Conservation (phyloP, 805 yeast species). For the Saccharomycopsis selenospora region DNA sequence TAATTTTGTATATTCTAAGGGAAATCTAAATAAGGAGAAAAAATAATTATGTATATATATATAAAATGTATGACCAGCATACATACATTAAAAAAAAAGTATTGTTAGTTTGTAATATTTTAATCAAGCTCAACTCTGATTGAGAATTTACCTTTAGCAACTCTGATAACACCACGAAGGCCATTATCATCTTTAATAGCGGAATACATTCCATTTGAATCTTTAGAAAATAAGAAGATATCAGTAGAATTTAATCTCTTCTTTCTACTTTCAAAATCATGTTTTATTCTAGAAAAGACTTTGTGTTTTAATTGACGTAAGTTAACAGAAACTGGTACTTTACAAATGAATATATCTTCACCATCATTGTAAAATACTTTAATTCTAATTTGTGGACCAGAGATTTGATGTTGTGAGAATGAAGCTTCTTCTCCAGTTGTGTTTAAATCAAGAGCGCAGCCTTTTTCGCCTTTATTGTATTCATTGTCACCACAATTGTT, state of each 20-base stretch:
- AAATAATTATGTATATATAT: no score
- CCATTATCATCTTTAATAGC: constrained; percentile 18
- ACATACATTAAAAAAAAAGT: no score
- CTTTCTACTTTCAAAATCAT: constrained; percentile 13
- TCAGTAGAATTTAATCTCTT: constrained; percentile 7
- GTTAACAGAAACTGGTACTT: constrained; percentile 14
- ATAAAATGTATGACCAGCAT: constrained; percentile 3
- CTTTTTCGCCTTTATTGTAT: neutral
- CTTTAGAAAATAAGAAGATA: constrained; percentile 15
- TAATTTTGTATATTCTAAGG: no score
- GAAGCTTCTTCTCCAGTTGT: neutral
- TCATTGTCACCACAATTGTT: constrained; percentile 1
- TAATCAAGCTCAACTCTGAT: constrained; percentile 20
- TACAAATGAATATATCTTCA: constrained; percentile 19
- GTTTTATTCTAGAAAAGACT: constrained; percentile 14
- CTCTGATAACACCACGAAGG: constrained; percentile 14
- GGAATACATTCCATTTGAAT: constrained; percentile 19
- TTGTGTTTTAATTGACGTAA: constrained; percentile 16
- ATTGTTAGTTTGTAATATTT: no score
- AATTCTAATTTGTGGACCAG: constrained; percentile 19
- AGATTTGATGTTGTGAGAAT: constrained; percentile 16
- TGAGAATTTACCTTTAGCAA: constrained; percentile 17
- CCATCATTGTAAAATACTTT: constrained; percentile 21
- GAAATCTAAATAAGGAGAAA: no score
- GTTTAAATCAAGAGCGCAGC: neutral